A percentile compares a stretch with the other conserved stretches of the same genome.
Evolutionary conservation across 805 yeast species (phyloP).

Genomic region (Teunomyces aglyptinius): DNA sequence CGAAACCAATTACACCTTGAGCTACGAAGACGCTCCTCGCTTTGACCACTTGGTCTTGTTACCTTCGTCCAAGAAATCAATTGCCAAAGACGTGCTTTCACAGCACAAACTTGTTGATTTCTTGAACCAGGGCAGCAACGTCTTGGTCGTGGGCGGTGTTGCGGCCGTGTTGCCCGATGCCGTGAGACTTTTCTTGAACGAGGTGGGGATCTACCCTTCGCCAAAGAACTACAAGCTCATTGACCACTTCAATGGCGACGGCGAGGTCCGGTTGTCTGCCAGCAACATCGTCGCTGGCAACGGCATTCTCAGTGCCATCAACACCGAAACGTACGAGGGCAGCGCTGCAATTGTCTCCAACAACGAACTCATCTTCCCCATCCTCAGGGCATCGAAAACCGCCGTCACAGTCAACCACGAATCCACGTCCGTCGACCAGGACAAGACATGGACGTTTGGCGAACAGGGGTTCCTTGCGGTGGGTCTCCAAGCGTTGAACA

Average conservation of each 20-base stretch:
- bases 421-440: conserved; percentile 37
- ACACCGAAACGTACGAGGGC: conserved; percentile 37
- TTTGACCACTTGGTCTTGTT: conserved; percentile 33
- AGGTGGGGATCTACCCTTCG: conserved; percentile 80
- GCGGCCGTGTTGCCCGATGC: conserved; percentile 33
- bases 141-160: conserved; percentile 61
- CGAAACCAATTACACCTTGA: conserved; percentile 17
- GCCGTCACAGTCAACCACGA: conserved; percentile 52
- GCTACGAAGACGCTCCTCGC: conserved; percentile 20
- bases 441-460: conserved; percentile 74
- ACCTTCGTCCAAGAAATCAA: conserved; percentile 34
- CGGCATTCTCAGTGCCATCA: conserved; percentile 6
- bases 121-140: conserved; percentile 68
- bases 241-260: conserved; percentile 58
- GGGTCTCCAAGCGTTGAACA: conserved; percentile 75
- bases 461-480: conserved; percentile 73
- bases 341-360: conserved; percentile 70
- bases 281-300: conserved; percentile 23
- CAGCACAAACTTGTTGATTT: conserved; percentile 53
- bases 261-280: conserved; percentile 28
- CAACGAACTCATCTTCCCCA: conserved; percentile 67
- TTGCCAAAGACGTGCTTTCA: conserved; percentile 28
- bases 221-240: conserved; percentile 65
- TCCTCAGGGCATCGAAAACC: conserved; percentile 64
- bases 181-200: conserved; percentile 64